phyloP scores from a whole-genome alignment of 257 asterid genomes.

The Marsdenia floribunda region DNA sequence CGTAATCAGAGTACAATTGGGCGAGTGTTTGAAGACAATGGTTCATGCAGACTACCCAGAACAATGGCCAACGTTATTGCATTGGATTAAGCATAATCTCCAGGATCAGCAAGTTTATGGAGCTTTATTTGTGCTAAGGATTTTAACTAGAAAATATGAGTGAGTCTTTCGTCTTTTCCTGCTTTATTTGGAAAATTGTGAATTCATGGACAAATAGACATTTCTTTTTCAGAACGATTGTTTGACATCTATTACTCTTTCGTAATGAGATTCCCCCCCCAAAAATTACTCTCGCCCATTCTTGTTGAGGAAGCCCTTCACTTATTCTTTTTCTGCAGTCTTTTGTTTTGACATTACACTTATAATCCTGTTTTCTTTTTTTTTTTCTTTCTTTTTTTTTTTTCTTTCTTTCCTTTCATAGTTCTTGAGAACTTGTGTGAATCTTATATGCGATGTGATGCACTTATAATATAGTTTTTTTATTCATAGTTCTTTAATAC shows the following conservation, averaged over 20 bases:
- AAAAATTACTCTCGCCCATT: background rate
- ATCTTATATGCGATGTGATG: no score
- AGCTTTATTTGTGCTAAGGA: constrained; percentile 80
- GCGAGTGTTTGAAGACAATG: constrained; percentile 87
- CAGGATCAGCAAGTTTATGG: constrained; percentile 91
- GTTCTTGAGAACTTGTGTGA: no score
- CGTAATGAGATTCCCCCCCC: background rate
- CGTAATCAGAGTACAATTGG: constrained; percentile 76
- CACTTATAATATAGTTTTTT: background rate
- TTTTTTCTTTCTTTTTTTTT: background rate
- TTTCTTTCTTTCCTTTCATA: background rate
- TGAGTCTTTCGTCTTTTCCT: constrained; percentile 32
- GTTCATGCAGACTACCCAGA: constrained; percentile 91
- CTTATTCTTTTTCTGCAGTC: background rate
- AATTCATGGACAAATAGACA: background rate
- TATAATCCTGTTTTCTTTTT: background rate
- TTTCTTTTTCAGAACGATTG: background rate
- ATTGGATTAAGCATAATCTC: constrained; percentile 86
- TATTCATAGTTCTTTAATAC: background rate
- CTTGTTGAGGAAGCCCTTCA: background rate
- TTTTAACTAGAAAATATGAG: constrained; percentile 95
- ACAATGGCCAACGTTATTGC: constrained; percentile 90
- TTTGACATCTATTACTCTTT: background rate
- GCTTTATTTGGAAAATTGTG: background rate
- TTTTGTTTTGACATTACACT: background rate